Base-by-base conservation (phyloP, 2,329 filamentous ascomycete genomes). In the Cordyceps javanica region DNA sequence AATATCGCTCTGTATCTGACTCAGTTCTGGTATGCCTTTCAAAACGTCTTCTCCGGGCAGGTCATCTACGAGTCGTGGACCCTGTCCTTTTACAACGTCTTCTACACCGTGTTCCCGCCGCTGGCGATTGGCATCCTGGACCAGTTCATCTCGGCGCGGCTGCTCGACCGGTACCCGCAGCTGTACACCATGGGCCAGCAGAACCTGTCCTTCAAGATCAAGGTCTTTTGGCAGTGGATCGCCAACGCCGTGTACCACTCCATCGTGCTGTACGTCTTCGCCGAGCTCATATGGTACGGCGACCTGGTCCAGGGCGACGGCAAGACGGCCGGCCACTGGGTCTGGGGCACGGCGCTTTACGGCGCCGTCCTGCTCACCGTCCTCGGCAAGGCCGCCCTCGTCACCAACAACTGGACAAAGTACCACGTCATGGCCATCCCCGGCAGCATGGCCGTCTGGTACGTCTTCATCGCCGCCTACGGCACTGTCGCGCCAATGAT, bases 31-130 rank as follows among this genome's bases (percentile, higher is more conserved):
- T 97, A 94, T 74, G 90, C 91, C 0, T 99, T 99, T 78, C 91
- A 96, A 82, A 99, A 99, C 72, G 90, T 90, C 63, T 99, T 97
- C 73, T 97, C 93, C 1, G 94, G 94, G 53, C 88, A 97, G 70
- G 91, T 97, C 69, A 97, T 99, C 69, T 97, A 92, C 81, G 94
- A 99, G 75, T 97, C 94, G 10, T 99, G 95, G 95, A 97, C 92
- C 0, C 78, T 99, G n/a, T 96, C 93, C 8, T 96, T 97, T 76
- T 99, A 97, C 81, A 99, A 99, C 77, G 91, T 99, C 71, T 89
- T 99, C 71, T 99, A 96, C 77, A 99, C 94, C 0, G 89, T 96
- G 21, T 78, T 97, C 19, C 94, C 94, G 16, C 94, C 94, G 1
- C 87, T 99, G 60, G 93, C 91, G 1, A 87, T 99, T 68, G 94